Base-by-base conservation (phyloP, 1,284 basidiomycete genomes). In the Athelia psychrophila region DNA sequence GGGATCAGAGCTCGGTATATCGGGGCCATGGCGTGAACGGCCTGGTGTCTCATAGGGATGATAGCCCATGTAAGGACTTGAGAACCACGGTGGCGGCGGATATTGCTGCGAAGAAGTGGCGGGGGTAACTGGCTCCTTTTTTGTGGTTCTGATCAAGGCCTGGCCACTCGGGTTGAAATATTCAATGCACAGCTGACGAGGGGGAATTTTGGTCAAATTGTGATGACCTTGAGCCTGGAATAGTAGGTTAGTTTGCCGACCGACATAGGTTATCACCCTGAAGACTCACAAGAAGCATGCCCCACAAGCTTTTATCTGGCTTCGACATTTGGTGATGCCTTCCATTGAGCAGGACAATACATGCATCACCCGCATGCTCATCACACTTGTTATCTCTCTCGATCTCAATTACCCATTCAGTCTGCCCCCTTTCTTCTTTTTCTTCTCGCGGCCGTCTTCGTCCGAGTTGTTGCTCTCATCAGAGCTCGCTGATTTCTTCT, bases 1-100 rank as follows among this genome's bases (percentile, higher is more conserved):
- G n/a, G 51, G 51, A 24, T 52, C 51, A 2, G 53, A 52, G n/a
- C 53, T 54, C 3, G 18, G 51, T 2, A 47, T 4, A 8, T 54
- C 36, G 2, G n/a, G n/a, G 12, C 33, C 12, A 12, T 35, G 33
- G 33, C 33, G 33, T 12, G 33, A 35, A n/a, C n/a, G n/a, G 33
- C 12, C 12, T 35, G 33, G n/a, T 12, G 12, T 35, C 12, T 35
- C 12, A 35, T n/a, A 12, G 33, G 33, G 10, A 10, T 35, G 33
- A 35, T 35, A 35, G n/a, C n/a, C 12, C n/a, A 35, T 35, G 33
- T 35, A 35, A 35, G 33, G 33, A 35, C n/a, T n/a, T n/a, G n/a
- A n/a, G n/a, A 35, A n/a, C 33, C 33, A 35, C n/a, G n/a, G 33
- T 12, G 33, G 33, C 12, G n/a, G 33, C 10, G n/a, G 33, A 10